phyloP scores from a whole-genome alignment of 2,329 filamentous ascomycete species.

The Colletotrichum caudatum region DNA sequence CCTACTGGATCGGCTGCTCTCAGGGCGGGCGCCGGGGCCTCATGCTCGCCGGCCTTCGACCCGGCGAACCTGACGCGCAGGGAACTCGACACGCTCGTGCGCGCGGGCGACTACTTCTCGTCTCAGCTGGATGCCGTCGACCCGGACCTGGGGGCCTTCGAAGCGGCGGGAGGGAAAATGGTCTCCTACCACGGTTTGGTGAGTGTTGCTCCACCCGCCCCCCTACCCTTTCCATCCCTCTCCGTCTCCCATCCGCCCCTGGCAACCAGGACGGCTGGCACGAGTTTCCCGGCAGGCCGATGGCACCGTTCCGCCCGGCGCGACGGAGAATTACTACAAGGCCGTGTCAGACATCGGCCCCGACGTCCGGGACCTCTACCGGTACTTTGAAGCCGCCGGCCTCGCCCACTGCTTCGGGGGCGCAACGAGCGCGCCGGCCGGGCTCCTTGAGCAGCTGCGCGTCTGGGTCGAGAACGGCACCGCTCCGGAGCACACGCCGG shows the following conservation, averaged over 20 bases:
- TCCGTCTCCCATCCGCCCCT: too few relatives aligned
- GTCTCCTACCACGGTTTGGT: constrained; percentile 49
- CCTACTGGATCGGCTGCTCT: constrained; percentile 64
- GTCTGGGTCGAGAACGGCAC: constrained; percentile 42
- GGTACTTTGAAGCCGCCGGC: constrained; percentile 49
- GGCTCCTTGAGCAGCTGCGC: constrained; percentile 45
- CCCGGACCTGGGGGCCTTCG: constrained; percentile 50
- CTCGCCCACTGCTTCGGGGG: constrained; percentile 50
- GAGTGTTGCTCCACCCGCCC: not conserved
- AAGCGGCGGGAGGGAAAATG: constrained; percentile 56
- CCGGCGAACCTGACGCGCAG: not conserved
- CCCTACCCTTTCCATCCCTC: too few relatives aligned
- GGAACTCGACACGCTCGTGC: constrained; percentile 20
- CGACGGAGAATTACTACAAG: constrained; percentile 48
- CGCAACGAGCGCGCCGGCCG: constrained; percentile 43
- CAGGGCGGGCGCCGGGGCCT: constrained; percentile 64
- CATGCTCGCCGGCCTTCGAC: constrained; percentile 51
- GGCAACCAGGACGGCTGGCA: constrained; percentile 43
- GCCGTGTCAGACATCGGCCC: constrained; percentile 40
- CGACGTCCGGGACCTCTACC: constrained; percentile 48
- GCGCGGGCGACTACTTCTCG: constrained; percentile 2
- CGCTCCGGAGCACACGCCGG: constrained; percentile 25
- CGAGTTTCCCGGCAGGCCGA: constrained; percentile 42
- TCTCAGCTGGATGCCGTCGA: constrained; percentile 20
- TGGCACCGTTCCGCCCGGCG: constrained; percentile 36